Conservation (phyloP, 2,329 filamentous ascomycete species). For the Phymatotrichopsis omnivora region DNA sequence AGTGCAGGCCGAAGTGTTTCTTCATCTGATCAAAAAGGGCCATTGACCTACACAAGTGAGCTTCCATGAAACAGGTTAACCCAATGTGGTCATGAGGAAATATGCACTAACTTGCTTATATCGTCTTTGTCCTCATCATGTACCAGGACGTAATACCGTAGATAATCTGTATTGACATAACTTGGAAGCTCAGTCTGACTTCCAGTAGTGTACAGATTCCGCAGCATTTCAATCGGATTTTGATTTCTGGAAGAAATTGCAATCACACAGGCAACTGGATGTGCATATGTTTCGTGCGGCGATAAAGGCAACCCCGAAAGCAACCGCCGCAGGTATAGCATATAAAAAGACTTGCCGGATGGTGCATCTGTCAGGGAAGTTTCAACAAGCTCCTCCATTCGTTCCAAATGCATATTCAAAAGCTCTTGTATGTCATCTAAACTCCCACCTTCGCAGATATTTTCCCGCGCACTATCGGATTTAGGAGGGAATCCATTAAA, state of each 20-base stretch:
- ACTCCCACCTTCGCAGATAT: constrained; percentile 37
- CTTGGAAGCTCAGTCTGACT: constrained; percentile 65
- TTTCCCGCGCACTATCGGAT: not conserved
- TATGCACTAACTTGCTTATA: constrained; percentile 52
- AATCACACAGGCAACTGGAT: constrained; percentile 89
- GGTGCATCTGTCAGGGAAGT: constrained; percentile 21
- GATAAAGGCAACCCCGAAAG: constrained; percentile 68
- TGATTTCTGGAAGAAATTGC: constrained; percentile 84
- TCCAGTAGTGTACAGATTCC: constrained; percentile 64
- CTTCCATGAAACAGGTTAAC: constrained; percentile 1
- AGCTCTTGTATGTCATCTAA: constrained; percentile 67
- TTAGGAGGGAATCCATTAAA: constrained; percentile 9
- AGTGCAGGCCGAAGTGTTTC: constrained; percentile 91
- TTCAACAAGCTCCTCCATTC: constrained; percentile 51
- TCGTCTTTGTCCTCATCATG: constrained; percentile 96
- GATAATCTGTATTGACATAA: constrained; percentile 85
- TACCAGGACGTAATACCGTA: constrained; percentile 91
- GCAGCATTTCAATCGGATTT: constrained; percentile 74
- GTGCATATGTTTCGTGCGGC: constrained; percentile 84
- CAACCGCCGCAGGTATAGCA: constrained; percentile 70
- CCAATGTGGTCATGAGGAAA: not conserved
- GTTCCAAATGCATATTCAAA: constrained; percentile 66
- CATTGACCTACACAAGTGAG: constrained; percentile 47
- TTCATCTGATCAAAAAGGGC: constrained; percentile 97
- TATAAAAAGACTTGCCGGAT: constrained; percentile 55